Evolutionary conservation across 495 filamentous ascomycete genomes (phyloP), one percentile per base, ranked within the genome.

Genomic region (Letharia columbiana): DNA sequence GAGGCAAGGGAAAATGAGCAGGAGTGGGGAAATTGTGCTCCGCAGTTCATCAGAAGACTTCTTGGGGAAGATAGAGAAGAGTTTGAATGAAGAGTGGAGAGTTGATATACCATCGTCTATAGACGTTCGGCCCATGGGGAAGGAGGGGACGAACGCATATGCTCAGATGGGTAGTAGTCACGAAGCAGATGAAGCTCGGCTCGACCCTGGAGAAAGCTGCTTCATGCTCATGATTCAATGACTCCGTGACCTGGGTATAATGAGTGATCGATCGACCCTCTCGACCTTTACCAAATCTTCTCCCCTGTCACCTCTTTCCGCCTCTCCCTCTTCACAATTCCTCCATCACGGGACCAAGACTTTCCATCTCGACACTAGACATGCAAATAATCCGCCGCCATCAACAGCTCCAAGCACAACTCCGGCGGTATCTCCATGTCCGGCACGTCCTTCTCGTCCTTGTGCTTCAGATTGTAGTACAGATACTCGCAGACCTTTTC

Each of bases 401-500:
- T 89, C 72, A 96, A 76, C 71, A 96, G 75, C 75, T 96, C 86
- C 72, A 97, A 72, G 71, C 87, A 88, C 54, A 94, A 69, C 74
- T 93, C 87, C 1, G 85, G 80, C 42, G 89, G 85, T 33, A 90
- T 83, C 28, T 96, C 91, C 90, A 96, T 92, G 75, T 98, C 94
- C 8, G 91, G 85, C 31, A 96, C 91, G 67, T 95, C 87, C 60
- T 83, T 82, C 66, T 77, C 78, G 66, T 93, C 84, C 64, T 83
- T 86, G 75, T 94, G 82, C 75, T 91, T 91, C 74, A 96, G 83
- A 75, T 89, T 89, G 78, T 93, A 96, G 69, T 90, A 89, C 67
- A 95, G 89, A 77, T 96, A 96, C 77, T 96, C 90, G 75, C 86
- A 91, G 47, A 96, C 88, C 76, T 92, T 93, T 73, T 96, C 92